Percentiles rank a stretch among this genome's conserved stretches.
Evolutionary conservation across 2,329 filamentous ascomycete genomes (phyloP).

Genomic region (Lecanoromycetidae sp.): DNA sequence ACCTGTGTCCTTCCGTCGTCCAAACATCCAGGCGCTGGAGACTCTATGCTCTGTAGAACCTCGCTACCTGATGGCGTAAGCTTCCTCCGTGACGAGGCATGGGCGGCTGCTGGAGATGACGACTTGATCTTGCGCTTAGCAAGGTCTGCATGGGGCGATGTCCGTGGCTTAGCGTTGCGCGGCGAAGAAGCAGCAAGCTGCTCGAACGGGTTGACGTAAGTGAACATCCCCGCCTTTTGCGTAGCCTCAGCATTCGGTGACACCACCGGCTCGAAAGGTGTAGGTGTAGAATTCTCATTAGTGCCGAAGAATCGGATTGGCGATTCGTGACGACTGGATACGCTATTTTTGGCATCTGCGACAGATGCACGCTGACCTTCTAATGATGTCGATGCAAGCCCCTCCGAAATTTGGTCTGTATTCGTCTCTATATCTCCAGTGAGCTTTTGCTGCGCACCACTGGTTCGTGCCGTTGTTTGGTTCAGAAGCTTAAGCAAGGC

Average conservation of each 20-base stretch:
- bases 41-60: slow-evolving; percentile 17
- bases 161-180: slow-evolving; percentile 44
- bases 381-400: slow-evolving; percentile 33
- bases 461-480: slow-evolving; percentile 42
- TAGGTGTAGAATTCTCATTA: slow-evolving; percentile 19
- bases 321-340: slow-evolving; percentile 24
- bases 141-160: slow-evolving; percentile 22
- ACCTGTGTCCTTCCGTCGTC: slow-evolving; percentile 18
- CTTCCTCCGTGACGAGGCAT: slow-evolving; percentile 23
- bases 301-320: slow-evolving; percentile 26
- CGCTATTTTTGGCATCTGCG: slow-evolving; percentile 21
- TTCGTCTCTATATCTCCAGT: slow-evolving; percentile 24
- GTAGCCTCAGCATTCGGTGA: slow-evolving; percentile 26
- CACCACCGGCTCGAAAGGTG: slow-evolving; percentile 29
- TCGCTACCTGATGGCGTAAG: slow-evolving; percentile 20
- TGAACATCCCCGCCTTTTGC: slow-evolving; percentile 41
- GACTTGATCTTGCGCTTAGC: slow-evolving; percentile 19
- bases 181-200: slow-evolving; percentile 55
- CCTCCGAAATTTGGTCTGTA: slow-evolving; percentile 34
- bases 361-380: slow-evolving; percentile 28
- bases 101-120: slow-evolving; percentile 13
- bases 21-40: slow-evolving; percentile 17
- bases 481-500: slow-evolving; percentile 79
- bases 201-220: slow-evolving; percentile 61
- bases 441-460: neutral